Conservation (phyloP, 345 rosid species). For the Aquilaria malaccensis region DNA sequence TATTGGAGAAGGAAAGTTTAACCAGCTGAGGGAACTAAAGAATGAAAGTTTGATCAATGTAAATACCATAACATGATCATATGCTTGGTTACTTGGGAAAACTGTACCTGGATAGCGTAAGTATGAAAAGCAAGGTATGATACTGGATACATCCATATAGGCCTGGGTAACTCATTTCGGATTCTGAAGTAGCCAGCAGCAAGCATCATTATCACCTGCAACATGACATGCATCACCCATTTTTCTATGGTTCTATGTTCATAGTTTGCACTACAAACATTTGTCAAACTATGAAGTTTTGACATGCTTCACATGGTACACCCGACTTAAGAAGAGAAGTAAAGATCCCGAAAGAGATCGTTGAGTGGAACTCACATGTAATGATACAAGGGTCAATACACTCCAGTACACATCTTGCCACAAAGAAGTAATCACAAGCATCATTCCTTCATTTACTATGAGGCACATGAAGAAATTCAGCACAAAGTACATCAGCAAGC, state of each 20-base stretch:
- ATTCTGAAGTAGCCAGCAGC: constrained; percentile 92
- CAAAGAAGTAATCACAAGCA: constrained; percentile 56
- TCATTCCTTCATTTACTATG: constrained; percentile 83
- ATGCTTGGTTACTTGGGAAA: too few relatives aligned
- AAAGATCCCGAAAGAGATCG: not conserved
- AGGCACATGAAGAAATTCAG: constrained; percentile 92
- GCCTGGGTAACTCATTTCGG: constrained; percentile 72
- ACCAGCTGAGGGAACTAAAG: not conserved
- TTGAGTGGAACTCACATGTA: constrained; percentile 52
- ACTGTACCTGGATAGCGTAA: constrained; percentile 74
- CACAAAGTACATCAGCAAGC: constrained; percentile 97
- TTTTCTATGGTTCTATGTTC: too few relatives aligned
- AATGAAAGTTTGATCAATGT: not conserved
- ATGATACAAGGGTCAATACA: constrained; percentile 46
- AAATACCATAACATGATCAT: not conserved
- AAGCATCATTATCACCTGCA: constrained; percentile 96
- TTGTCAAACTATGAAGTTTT: too few relatives aligned
- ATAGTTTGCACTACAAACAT: too few relatives aligned
- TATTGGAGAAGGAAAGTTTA: not conserved
- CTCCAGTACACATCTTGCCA: constrained; percentile 83
- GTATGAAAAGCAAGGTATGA: constrained; percentile 87
- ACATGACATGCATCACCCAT: constrained; percentile 10
- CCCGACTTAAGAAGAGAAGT: not conserved
- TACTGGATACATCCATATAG: constrained; percentile 87
- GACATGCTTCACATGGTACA: too few relatives aligned